A percentile compares a stretch with the other conserved stretches of the same genome.
These are phyloP conservation scores for Lipomyces starkeyi DNA, from an alignment of 805 yeast species.

Conservation along the genomic window DNA sequence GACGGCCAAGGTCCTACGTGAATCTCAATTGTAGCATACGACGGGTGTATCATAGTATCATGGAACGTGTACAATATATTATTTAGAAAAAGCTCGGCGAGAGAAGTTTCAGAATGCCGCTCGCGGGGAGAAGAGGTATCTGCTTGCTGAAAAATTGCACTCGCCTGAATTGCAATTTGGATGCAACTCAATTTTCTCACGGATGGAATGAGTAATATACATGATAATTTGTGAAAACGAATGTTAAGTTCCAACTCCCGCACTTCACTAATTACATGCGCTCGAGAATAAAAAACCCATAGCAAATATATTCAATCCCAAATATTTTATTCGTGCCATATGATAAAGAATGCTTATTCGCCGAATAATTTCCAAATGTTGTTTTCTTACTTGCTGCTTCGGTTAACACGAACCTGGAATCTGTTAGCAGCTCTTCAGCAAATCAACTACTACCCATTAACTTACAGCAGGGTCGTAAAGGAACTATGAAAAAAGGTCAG, in stretches of 20 bases:
- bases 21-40: background rate
- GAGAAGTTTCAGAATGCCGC: background rate
- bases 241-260: background rate
- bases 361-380: background rate
- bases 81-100: background rate
- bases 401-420: constrained; percentile 29
- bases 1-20: background rate
- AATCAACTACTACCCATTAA: background rate
- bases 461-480: constrained; percentile 31
- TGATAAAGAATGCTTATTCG: background rate
- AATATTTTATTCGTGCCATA: background rate
- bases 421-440: background rate
- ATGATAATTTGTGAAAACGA: background rate
- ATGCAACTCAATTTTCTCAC: background rate
- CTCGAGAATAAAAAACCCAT: background rate
- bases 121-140: background rate
- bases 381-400: constrained; percentile 13
- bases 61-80: background rate
- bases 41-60: background rate
- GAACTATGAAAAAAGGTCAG: constrained; percentile 15
- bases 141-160: background rate
- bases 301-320: background rate
- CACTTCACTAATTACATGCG: background rate
- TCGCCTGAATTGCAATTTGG: too few relatives aligned
- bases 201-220: background rate